Conservation (phyloP, 176 grass and related monocot genomes). For the Eragrostis curvula region DNA sequence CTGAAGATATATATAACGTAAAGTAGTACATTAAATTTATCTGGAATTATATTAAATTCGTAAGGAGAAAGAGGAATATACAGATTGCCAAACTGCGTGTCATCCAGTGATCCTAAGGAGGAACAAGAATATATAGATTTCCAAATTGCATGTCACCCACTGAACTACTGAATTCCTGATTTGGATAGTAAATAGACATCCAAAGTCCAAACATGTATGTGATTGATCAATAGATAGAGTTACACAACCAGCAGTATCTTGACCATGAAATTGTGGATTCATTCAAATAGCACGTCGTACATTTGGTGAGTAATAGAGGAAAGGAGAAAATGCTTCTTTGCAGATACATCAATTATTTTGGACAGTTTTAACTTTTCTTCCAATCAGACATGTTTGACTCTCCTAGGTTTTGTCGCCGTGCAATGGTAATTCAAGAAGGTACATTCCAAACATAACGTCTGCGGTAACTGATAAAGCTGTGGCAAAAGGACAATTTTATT, state of each 20-base stretch:
- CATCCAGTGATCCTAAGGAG: neutral
- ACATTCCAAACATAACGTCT: neutral
- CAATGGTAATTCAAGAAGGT: neutral
- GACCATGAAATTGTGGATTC: conserved; percentile 4
- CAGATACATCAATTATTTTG: neutral
- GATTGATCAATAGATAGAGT: conserved; percentile 2
- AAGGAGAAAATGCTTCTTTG: neutral
- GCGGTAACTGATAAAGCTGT: neutral
- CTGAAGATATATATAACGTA: conserved; percentile 49
- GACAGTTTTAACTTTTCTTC: neutral
- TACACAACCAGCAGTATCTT: neutral
- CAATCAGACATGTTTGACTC: neutral
- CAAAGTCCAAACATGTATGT: neutral
- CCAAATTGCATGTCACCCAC: neutral
- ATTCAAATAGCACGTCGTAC: neutral
- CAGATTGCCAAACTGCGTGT: conserved; percentile 4
- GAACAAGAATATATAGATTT: conserved; percentile 2
- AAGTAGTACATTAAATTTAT: conserved; percentile 19
- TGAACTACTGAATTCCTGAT: conserved; percentile 16
- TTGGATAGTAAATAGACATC: conserved; percentile 3
- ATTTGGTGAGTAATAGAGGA: neutral
- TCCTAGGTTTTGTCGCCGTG: neutral
- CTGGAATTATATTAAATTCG: conserved; percentile 23
- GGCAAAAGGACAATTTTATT: neutral
- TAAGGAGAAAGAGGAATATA: neutral